Evolutionary conservation across 1,284 basidiomycete genomes (phyloP), one percentile per base, ranked within the genome.

Genomic region (Naganishia sp.): DNA sequence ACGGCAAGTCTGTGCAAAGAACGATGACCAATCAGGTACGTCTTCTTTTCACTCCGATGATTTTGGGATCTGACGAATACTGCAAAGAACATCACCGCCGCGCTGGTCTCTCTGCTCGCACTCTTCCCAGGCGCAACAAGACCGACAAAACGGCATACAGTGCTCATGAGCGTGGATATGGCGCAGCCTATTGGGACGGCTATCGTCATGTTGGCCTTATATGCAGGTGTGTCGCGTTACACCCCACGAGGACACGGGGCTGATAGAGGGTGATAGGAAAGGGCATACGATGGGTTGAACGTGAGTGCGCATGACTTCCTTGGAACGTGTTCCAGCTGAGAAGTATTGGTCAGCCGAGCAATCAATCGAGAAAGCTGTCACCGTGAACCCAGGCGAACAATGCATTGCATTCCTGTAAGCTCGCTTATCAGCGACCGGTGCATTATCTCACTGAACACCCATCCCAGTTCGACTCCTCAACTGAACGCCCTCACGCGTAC

Each of bases 351-450:
- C 7, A 39, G 35, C 35, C 35, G 7, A 9, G 35, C 21, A 49
- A n/a, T 23, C 47, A 6, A 21, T 49, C 11, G 47, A 23, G 11
- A 21, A 11, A 49, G 47, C 5, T 21, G 47, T 49, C 21, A 25
- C n/a, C 11, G 3, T 25, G 17, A n/a, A 10, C 6, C 47, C 18
- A 2, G 23, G 25, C n/a, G 47, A 49, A 2, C 21, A 49, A 49
- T 49, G 15, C 21, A 23, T 57, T 11, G 55, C 55, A n/a, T 57
- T 57, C 28, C 55, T 57, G 55, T 57, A 57, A 23, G 55, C 31
- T 25, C 55, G 25, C 54, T 17, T 45, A 28, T 25, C 6, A 18
- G 2, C 21, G 11, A 0, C 23, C 18, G 21, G 15, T 21, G 11
- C 10, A 49, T 25, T 11, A 17, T 35, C 18, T 15, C 9, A 15